Evolutionary conservation across 2,329 filamentous ascomycete species (phyloP).

Genomic region (Fusarium pininemorale): DNA sequence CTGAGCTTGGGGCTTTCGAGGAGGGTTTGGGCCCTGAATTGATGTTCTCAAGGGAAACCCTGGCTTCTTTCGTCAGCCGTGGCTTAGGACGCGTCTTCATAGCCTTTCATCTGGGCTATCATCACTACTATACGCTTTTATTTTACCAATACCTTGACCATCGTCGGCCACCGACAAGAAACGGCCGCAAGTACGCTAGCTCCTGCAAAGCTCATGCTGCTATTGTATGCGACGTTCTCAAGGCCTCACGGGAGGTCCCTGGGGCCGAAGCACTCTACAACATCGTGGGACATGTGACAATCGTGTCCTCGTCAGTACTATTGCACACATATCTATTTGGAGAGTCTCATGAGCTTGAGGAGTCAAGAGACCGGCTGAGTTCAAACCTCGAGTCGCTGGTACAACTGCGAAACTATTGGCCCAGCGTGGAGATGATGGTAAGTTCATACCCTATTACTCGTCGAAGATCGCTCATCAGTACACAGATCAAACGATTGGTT

Average conservation of each 20-base stretch:
- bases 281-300: slow-evolving; percentile 48
- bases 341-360: slow-evolving; percentile 43
- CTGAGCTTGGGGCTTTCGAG: slow-evolving; percentile 40
- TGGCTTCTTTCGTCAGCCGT: slow-evolving; percentile 33
- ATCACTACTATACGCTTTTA: slow-evolving; percentile 47
- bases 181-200: slow-evolving; percentile 43
- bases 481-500: slow-evolving; percentile 46
- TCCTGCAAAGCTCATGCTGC: slow-evolving; percentile 46
- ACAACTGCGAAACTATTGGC: slow-evolving; percentile 46
- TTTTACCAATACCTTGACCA: slow-evolving; percentile 49
- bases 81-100: slow-evolving; percentile 46
- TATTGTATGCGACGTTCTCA: slow-evolving; percentile 44
- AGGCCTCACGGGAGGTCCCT: slow-evolving; percentile 35
- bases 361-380: slow-evolving; percentile 39
- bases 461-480: not conserved
- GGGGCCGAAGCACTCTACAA: slow-evolving; percentile 45
- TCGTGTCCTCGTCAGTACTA: slow-evolving; percentile 48
- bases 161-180: slow-evolving; percentile 40
- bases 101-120: slow-evolving; percentile 48
- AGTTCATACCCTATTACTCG: rapidly evolving
- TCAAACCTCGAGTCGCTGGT: slow-evolving; percentile 47
- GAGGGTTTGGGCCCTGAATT: slow-evolving; percentile 30
- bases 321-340: slow-evolving; percentile 48
- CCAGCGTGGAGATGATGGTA: slow-evolving; percentile 49
- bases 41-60: slow-evolving; percentile 40